Evolutionary conservation across 2,329 filamentous ascomycete species (phyloP), one percentile per base, ranked within the genome.

Genomic region (Hortaea werneckii): DNA sequence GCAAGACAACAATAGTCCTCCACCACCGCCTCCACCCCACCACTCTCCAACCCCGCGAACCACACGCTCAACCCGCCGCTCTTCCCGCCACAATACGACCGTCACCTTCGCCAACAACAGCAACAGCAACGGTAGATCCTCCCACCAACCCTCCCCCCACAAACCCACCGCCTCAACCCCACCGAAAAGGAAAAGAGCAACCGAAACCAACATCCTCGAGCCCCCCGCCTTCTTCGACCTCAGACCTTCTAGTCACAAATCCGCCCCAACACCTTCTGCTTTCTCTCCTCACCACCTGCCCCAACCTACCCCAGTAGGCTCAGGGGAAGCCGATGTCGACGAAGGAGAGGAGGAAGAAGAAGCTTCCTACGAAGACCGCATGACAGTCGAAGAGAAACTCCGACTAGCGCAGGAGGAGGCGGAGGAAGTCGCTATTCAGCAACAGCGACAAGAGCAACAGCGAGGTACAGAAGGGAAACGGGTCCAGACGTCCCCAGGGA

Each of bases 381-480:
- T 71, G 45, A 71, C 67, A 3, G 64, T 73, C 42, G 62, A 68
- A 46, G 68, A 74, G 46, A 74, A 73, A 54, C 64, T 74, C 43
- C 65, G 61, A 42, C 65, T 62, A 40, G 68, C 65, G 6, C 65
- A 68, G 49, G 59, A 59, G 47, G 67, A 71, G 53, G 70, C 70
- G 35, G 68, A 69, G 55, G 64, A 65, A 50, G 68, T 66, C 45
- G 65, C 64, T 45, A 57, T 58, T 2, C 9, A 35, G 32, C 32
- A 35, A 12, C 32, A 35, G 32, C 32, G n/a, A 12, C 32, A 35
- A 12, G 2, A 35, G 32, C 32, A 35, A 4, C 11, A 35, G 11
- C 56, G 11, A 56, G 20, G 20, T 2, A 4, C 20, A 20, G 20
- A 4, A 20, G 20, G 2, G 20, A 4, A 20, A 20, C n/a, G n/a